Base-by-base conservation (phyloP, 208 protist species). In the Trypanosoma brucei region DNA sequence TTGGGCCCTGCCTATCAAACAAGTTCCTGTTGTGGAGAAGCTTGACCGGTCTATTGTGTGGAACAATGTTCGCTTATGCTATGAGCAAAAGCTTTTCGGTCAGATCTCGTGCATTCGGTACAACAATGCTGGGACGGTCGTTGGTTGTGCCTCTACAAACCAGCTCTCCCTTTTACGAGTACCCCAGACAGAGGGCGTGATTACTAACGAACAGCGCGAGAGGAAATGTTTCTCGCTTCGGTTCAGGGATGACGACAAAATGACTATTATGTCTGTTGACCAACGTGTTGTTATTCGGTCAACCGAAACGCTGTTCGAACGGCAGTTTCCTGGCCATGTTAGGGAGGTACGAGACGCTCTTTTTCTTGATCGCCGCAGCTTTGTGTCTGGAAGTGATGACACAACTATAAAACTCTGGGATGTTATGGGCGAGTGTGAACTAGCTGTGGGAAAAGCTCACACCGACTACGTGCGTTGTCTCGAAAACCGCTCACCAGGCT, bases 11-110 rank as follows among this genome's bases (percentile, higher is more conserved):
- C 88, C 88, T 33, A 60, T 94, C 9, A 79, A 82, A 35, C 62
- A 64, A 46, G 82, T 92, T 42, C 79, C 88, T 13, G 55, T 55
- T 38, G 65, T 61, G 36, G 54, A 78, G 9, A 79, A 74, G 44
- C 79, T 80, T 64, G 82, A 90, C 55, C 51, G 54, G 13, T 82
- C 79, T 1, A 58, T 89, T 5, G 75, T 84, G 60, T 94, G 88
- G 85, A 91, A 92, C 51, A 89, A 75, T 54, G 68, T 78, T 8
- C 66, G 78, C 51, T 38, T 92, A 30, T 94, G 84, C 69, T 94
- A 94, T 62, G 88, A 94, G 63, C 88, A 94, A 69, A 80, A 79
- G 8, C 72, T 94, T 33, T 94, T 94, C 58, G 88, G 88, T 30
- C 84, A 88, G 51, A 69, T 94, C 11, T 92, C 82, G 2, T 76